phyloP scores from a whole-genome alignment of 495 filamentous ascomycete species.

The Hyaloscypha bicolor region DNA sequence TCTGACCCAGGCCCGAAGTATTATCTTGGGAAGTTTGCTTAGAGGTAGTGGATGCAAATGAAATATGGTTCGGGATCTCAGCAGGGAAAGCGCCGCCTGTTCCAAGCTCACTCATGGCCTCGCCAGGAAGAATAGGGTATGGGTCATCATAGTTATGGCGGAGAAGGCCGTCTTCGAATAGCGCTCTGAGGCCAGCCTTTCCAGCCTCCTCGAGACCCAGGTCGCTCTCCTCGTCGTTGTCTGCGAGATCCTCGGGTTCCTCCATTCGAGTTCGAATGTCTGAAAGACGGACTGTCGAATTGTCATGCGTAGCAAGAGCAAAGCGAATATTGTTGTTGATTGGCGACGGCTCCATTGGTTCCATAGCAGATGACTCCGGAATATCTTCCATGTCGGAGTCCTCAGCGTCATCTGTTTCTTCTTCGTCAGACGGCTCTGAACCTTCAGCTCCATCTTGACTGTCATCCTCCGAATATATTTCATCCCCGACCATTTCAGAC shows the following conservation, averaged over 20 bases:
- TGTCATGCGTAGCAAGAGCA: conserved; percentile 12
- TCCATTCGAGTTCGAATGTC: conserved; percentile 3
- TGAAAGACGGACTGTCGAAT: conserved; percentile 10
- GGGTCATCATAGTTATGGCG: background rate
- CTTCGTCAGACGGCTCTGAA: conserved; percentile 24
- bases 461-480: conserved; percentile 2
- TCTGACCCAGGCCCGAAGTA: background rate
- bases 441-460: conserved; percentile 13
- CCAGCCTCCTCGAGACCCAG: conserved; percentile 30
- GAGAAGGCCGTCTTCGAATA: conserved; percentile 16
- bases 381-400: background rate
- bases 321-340: conserved; percentile 7
- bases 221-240: conserved; percentile 29
- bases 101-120: background rate
- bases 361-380: background rate
- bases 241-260: background rate
- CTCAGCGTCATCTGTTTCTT: conserved; percentile 36
- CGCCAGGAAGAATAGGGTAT: background rate
- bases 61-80: background rate
- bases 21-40: background rate
- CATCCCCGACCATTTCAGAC: conserved; percentile 16
- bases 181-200: conserved; percentile 25
- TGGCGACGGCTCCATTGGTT: background rate
- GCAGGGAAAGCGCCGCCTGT: background rate
- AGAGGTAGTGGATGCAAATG: background rate